Evolutionary conservation across 2,329 filamentous ascomycete genomes (phyloP).

Genomic region (Sporothrix pseudoabietina): DNA sequence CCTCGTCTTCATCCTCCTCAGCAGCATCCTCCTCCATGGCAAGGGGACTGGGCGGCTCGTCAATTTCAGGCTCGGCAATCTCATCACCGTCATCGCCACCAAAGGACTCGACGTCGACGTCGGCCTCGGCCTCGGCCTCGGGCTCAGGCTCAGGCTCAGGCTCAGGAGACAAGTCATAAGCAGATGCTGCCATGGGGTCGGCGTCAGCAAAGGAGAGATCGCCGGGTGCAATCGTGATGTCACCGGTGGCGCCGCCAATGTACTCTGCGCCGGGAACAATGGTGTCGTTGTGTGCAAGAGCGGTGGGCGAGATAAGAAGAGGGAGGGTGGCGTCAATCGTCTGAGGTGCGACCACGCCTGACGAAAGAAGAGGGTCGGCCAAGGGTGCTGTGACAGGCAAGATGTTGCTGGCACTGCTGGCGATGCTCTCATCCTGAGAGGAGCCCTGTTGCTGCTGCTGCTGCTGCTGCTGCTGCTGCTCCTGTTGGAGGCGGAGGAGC

Average conservation of each 20-base stretch:
- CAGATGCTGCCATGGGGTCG: neutral
- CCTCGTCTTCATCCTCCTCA: constrained; percentile 15
- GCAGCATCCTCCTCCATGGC: neutral
- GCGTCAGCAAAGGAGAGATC: constrained; percentile 16
- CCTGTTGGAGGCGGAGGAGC: neutral
- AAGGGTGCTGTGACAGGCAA: neutral
- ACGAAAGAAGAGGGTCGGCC: neutral
- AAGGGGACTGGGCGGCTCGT: neutral
- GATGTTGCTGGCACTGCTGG: neutral
- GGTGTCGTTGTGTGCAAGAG: neutral
- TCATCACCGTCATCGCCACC: neutral
- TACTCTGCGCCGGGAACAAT: constrained; percentile 11
- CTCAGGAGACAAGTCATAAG: constrained; percentile 26
- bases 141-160: constrained; percentile 1
- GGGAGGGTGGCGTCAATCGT: constrained; percentile 3
- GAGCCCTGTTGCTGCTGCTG: neutral
- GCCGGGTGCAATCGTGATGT: neutral
- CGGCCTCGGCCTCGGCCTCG: neutral
- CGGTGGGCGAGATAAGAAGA: constrained; percentile 14
- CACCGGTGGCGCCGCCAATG: neutral
- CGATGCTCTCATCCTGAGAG: neutral
- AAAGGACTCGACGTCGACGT: neutral
- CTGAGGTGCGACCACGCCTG: neutral
- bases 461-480: neutral
- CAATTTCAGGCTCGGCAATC: neutral